phyloP scores from a whole-genome alignment of 1,139 yeast genomes.

The Taphrina communis region DNA sequence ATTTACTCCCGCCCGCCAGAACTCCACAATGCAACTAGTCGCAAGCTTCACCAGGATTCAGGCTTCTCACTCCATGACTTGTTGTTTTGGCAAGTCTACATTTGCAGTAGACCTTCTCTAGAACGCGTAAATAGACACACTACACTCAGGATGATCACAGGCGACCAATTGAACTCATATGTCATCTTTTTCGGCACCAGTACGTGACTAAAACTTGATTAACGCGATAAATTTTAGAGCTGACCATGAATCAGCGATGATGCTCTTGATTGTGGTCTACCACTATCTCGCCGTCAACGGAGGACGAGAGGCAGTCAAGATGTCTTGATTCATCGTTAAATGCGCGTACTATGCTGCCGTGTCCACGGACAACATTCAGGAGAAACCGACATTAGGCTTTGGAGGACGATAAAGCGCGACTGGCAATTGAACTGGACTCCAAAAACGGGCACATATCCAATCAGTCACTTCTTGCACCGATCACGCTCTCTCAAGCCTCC shows the following conservation, averaged over 20 bases:
- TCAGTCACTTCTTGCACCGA: not conserved
- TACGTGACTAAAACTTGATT: not conserved
- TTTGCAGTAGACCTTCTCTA: too few relatives aligned
- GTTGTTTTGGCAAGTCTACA: too few relatives aligned
- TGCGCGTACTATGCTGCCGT: too few relatives aligned
- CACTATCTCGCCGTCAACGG: slow-evolving; percentile 36
- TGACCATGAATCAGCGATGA: slow-evolving; percentile 29
- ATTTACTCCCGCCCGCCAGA: slow-evolving; percentile 61
- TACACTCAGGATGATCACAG: slow-evolving; percentile 16
- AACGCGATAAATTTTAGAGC: not conserved
- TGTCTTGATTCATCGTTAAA: not conserved
- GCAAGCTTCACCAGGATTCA: not conserved
- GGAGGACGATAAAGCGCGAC: too few relatives aligned
- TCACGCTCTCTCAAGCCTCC: not conserved
- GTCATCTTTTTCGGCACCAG: slow-evolving; percentile 34
- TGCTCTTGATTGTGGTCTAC: slow-evolving; percentile 36
- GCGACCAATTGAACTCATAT: slow-evolving; percentile 28
- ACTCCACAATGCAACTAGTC: not conserved
- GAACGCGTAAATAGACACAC: too few relatives aligned
- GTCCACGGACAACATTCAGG: too few relatives aligned
- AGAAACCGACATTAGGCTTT: too few relatives aligned
- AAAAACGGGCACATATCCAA: too few relatives aligned
- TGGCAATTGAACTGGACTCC: too few relatives aligned
- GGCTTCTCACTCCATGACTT: not conserved
- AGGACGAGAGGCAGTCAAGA: not conserved